These are phyloP conservation scores for Coemansia sp. DNA, from an alignment of 192 early-diverging fungal genomes.

Conservation along the genomic window DNA sequence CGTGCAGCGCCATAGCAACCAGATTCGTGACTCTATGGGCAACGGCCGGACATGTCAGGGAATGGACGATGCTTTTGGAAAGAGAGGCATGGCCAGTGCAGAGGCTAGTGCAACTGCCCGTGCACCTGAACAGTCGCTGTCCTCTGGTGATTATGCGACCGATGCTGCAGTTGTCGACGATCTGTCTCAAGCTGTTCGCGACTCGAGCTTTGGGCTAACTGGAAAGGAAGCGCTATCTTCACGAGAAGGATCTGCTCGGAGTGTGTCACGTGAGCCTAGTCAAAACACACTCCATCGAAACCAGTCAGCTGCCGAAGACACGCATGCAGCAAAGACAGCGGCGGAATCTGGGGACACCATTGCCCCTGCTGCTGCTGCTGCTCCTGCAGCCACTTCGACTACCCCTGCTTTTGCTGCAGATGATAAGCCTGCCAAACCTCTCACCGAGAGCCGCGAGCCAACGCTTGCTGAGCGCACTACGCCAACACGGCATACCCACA, in stretches of 20 bases:
- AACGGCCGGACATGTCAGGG: neutral
- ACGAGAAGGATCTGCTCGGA: conserved; percentile 23
- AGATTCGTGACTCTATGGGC: conserved; percentile 26
- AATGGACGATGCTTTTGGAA: too few species aligned
- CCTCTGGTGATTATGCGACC: neutral
- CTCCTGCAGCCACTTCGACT: conserved; percentile 10
- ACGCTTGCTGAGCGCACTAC: conserved; percentile 23
- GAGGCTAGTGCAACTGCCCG: too few species aligned
- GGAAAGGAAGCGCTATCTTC: conserved; percentile 12
- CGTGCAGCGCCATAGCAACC: conserved; percentile 30
- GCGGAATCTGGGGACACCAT: neutral
- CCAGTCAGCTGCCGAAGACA: conserved; percentile 23
- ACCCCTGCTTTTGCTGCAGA: conserved; percentile 2
- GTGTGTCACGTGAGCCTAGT: conserved; percentile 45
- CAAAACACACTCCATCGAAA: conserved; percentile 37
- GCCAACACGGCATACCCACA: conserved; percentile 14
- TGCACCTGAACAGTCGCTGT: neutral
- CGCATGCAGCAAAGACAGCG: conserved; percentile 5
- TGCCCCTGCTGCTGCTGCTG: conserved; percentile 7
- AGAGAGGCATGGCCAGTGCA: too few species aligned
- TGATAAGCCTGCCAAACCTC: neutral
- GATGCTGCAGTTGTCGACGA: conserved; percentile 17
- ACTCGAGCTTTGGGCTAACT: conserved; percentile 6
- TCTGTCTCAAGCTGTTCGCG: conserved; percentile 19
- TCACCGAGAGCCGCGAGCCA: conserved; percentile 11